Percentiles rank a stretch among this genome's conserved stretches.
Conservation (phyloP, 441 rosid genomes). For the Brassica hybrid region DNA sequence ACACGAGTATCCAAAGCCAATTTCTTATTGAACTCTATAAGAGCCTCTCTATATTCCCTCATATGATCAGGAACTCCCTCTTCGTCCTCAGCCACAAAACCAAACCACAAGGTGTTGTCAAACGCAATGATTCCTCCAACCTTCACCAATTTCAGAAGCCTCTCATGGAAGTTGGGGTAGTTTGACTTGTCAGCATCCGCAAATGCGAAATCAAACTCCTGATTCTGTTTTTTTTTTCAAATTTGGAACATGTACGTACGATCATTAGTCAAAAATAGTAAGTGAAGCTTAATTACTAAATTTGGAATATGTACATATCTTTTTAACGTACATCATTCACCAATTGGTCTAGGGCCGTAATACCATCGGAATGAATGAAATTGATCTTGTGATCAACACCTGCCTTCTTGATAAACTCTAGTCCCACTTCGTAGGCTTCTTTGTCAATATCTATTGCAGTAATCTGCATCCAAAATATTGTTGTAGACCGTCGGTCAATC, state of each 20-base stretch:
- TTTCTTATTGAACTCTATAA: slow-evolving; percentile 44
- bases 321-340: slow-evolving; percentile 22
- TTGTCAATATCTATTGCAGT: slow-evolving; percentile 54
- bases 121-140: slow-evolving; percentile 58
- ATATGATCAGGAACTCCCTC: slow-evolving; percentile 36
- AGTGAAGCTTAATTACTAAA: slow-evolving; percentile 6
- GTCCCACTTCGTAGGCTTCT: slow-evolving; percentile 47
- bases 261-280: slow-evolving; percentile 2
- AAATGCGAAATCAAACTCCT: slow-evolving; percentile 54
- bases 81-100: slow-evolving; percentile 42
- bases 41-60: slow-evolving; percentile 22
- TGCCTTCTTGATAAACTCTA: slow-evolving; percentile 46
- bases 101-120: slow-evolving; percentile 60
- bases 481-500: background rate
- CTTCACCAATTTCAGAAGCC: slow-evolving; percentile 49
- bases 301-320: background rate
- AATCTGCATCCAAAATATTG: slow-evolving; percentile 37
- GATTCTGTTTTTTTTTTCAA: slow-evolving; percentile 7
- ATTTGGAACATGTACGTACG: background rate
- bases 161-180: slow-evolving; percentile 48
- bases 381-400: slow-evolving; percentile 48
- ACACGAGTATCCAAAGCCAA: slow-evolving; percentile 51
- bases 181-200: slow-evolving; percentile 55
- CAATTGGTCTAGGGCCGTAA: slow-evolving; percentile 40
- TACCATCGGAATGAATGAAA: slow-evolving; percentile 44